Percentiles rank a stretch among this genome's conserved stretches.
Conservation (phyloP, 1,139 yeast genomes). For the Yamadazyma atlantica region DNA sequence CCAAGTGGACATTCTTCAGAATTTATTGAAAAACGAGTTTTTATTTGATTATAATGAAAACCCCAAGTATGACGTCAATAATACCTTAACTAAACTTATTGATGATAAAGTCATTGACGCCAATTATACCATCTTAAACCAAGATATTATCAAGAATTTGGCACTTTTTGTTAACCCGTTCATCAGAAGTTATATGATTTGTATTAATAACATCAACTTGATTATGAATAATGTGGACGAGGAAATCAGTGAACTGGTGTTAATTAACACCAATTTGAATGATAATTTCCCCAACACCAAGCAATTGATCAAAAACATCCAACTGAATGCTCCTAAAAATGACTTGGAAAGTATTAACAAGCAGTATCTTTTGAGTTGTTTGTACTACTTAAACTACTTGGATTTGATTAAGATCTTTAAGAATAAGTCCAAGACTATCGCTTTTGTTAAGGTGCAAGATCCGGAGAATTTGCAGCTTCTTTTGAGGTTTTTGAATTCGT, state of each 20-base stretch:
- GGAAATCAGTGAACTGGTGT: slow-evolving; percentile 14
- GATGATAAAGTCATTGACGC: slow-evolving; percentile 19
- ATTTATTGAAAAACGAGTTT: slow-evolving; percentile 44
- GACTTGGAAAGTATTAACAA: slow-evolving; percentile 41
- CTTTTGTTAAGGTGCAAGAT: slow-evolving; percentile 37
- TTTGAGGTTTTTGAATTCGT: slow-evolving; percentile 25
- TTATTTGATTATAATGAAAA: slow-evolving; percentile 45
- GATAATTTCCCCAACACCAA: slow-evolving; percentile 40
- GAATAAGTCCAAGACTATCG: slow-evolving; percentile 44
- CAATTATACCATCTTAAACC: slow-evolving; percentile 25
- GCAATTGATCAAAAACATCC: slow-evolving; percentile 34
- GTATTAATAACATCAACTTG: slow-evolving; percentile 25
- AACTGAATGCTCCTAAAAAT: slow-evolving; percentile 14
- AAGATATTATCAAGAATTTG: slow-evolving; percentile 24
- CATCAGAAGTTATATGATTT: slow-evolving; percentile 36
- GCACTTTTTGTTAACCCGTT: slow-evolving; percentile 39
- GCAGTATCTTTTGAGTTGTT: slow-evolving; percentile 43
- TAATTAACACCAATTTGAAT: slow-evolving; percentile 24
- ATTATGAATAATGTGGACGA: slow-evolving; percentile 8
- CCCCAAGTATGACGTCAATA: slow-evolving; percentile 27
- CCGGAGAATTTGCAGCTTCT: slow-evolving; percentile 30
- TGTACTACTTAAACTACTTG: slow-evolving; percentile 41
- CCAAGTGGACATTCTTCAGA: slow-evolving; percentile 32
- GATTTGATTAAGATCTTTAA: slow-evolving; percentile 38
- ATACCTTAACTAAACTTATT: slow-evolving; percentile 29